phyloP scores from a whole-genome alignment of 2,329 filamentous ascomycete species.

The Trichoderma pleuroti region DNA sequence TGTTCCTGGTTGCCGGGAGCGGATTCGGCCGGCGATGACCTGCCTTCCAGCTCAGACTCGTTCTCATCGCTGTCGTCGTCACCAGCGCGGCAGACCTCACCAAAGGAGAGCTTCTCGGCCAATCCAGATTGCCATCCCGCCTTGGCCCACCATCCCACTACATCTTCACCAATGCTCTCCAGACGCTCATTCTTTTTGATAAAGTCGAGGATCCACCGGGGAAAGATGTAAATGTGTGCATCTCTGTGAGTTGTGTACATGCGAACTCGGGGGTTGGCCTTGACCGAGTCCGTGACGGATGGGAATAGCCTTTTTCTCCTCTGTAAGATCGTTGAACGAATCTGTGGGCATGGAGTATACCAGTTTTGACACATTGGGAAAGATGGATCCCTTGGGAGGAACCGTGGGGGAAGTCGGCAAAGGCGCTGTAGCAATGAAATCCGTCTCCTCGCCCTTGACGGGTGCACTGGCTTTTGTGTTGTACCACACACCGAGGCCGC shows the following conservation, averaged over 20 bases:
- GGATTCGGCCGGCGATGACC: conserved; percentile 27
- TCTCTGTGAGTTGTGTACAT: conserved; percentile 84
- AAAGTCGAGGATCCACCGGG: conserved; percentile 85
- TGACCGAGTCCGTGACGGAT: conserved; percentile 73
- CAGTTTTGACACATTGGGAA: conserved; percentile 68
- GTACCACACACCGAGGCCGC: conserved; percentile 88
- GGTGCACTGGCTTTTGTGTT: conserved; percentile 72
- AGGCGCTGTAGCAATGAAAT: conserved; percentile 79
- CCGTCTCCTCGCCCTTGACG: conserved; percentile 86
- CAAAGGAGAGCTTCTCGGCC: conserved; percentile 70
- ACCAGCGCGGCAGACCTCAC: conserved; percentile 52
- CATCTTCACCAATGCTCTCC: conserved; percentile 85
- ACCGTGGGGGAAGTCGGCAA: conserved; percentile 51
- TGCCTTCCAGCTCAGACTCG: conserved; percentile 30
- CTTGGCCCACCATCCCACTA: conserved; percentile 94
- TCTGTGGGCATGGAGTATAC: conserved; percentile 87
- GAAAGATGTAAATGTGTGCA: conserved; percentile 92
- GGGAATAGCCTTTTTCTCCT: conserved; percentile 69
- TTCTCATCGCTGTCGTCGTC: conserved; percentile 37
- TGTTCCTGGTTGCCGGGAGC: conserved; percentile 23
- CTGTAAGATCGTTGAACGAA: conserved; percentile 77
- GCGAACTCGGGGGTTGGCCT: conserved; percentile 69
- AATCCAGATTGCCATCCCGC: conserved; percentile 84
- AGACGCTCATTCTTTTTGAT: conserved; percentile 74
- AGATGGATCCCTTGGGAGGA: conserved; percentile 55